Evolutionary conservation across 176 grass and related monocot species (phyloP).

Genomic region (Saccharum spontaneum): DNA sequence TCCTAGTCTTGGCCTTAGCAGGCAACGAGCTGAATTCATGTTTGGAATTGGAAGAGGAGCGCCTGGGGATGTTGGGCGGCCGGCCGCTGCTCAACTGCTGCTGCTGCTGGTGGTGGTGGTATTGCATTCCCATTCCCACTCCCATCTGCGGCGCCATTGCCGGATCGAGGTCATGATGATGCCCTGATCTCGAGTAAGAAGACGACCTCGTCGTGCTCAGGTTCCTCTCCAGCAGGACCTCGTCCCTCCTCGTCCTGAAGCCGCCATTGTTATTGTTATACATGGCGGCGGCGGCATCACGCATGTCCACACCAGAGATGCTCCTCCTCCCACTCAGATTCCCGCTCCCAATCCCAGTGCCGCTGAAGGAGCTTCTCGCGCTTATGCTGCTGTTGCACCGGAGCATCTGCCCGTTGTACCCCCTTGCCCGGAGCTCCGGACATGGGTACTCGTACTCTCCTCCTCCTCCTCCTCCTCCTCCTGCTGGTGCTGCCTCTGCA

Average conservation of each 20-base stretch:
- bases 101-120: background rate
- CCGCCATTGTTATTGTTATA: conserved; percentile 18
- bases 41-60: conserved; percentile 34
- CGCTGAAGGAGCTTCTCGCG: conserved; percentile 59
- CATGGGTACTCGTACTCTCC: conserved; percentile 21
- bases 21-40: conserved; percentile 15
- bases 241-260: conserved; percentile 64
- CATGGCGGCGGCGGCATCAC: conserved; percentile 3
- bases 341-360: background rate
- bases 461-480: background rate
- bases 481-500: background rate
- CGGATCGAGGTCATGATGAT: conserved; percentile 39
- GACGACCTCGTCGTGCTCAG: conserved; percentile 47
- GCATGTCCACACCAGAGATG: conserved; percentile 37
- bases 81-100: conserved; percentile 29
- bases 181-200: conserved; percentile 36
- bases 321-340: conserved; percentile 55
- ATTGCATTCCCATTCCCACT: background rate
- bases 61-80: conserved; percentile 25
- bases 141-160: background rate
- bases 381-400: conserved; percentile 79
- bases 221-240: conserved; percentile 68
- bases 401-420: conserved; percentile 57
- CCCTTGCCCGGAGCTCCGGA: conserved; percentile 52
- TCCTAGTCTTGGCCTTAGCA: conserved; percentile 19